Evolutionary conservation across 2,329 filamentous ascomycete species (phyloP).

Genomic region (Dactylellina drechsleri): DNA sequence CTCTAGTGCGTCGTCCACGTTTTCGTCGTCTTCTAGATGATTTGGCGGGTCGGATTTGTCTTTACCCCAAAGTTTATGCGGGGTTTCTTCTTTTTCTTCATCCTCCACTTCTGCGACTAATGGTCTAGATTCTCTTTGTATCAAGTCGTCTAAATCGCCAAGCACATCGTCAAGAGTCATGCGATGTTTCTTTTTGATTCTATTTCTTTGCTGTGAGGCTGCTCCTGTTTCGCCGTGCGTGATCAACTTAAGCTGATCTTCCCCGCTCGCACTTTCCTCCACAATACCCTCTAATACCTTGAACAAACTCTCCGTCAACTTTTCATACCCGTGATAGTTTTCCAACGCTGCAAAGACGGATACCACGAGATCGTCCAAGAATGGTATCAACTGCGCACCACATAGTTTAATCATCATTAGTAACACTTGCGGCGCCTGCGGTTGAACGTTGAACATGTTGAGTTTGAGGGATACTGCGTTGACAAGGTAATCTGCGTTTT

Average conservation of each 20-base stretch:
- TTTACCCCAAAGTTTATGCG: conserved; percentile 61
- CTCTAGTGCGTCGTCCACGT: conserved; percentile 56
- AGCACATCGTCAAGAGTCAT: conserved; percentile 54
- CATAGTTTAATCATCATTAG: conserved; percentile 93
- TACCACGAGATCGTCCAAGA: conserved; percentile 87
- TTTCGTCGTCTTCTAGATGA: conserved; percentile 57
- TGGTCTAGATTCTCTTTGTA: conserved; percentile 26
- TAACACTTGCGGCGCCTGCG: conserved; percentile 87
- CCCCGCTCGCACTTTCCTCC: conserved; percentile 76
- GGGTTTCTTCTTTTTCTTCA: conserved; percentile 60
- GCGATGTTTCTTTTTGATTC: conserved; percentile 26
- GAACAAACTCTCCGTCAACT: conserved; percentile 86
- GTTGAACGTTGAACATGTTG: conserved; percentile 90
- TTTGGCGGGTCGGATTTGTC: conserved; percentile 60
- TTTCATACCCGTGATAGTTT: conserved; percentile 90
- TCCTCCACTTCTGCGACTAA: conserved; percentile 16
- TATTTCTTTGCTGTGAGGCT: conserved; percentile 53
- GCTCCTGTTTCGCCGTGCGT: conserved; percentile 26
- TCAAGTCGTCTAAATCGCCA: conserved; percentile 31
- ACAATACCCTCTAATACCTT: conserved; percentile 83
- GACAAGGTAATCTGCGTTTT: conserved; percentile 95
- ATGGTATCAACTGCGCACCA: conserved; percentile 82
- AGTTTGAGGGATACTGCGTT: conserved; percentile 89
- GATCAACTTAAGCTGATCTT: conserved; percentile 62
- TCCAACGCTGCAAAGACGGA: conserved; percentile 94